Base-by-base conservation (phyloP, 352 stramenopile species). In the Pythium chondricola region DNA sequence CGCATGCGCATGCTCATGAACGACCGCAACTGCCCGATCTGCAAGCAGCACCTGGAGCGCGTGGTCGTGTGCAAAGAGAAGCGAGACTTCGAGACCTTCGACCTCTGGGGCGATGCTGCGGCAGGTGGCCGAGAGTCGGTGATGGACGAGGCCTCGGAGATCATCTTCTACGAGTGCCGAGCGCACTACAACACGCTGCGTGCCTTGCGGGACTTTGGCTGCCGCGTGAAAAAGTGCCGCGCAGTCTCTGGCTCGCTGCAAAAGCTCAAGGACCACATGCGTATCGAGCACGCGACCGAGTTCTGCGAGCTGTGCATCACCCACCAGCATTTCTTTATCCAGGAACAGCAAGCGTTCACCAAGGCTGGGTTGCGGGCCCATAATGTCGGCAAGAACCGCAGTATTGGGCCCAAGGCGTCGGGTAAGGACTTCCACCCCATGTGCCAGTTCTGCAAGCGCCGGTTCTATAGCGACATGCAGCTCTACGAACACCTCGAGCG, bases 381-480 rank as follows among this genome's bases (percentile, higher is more conserved):
- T 59, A 77, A 81, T 43, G 65, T 83, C 21, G 77, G 77, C 17
- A 56, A 60, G 29, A 79, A 69, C 43, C 61, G 60, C 47, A 61
- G 56, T 6, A 56, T 58, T 0, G 73, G 69, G 3, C 54, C 62
- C 0, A 84, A 83, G 40, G 64, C 80, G 2, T 74, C 64, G 1
- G 71, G 74, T 33, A 88, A 88, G 37, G 77, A 89, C 41, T 87
- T 85, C 46, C 85, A 96, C 46, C 85, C 85, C 6, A 83, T 89
- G 61, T 96, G 85, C 45, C 79, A 95, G 52, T 96, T 96, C 47
- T 96, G 85, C 67, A 77, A 82, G 43, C 75, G 74, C 21, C 79
- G 83, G 2, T 95, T 87, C 49, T 96, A 96, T 43, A 72, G 82
- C 53, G 80, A 85, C 43, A 81, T 83, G 37, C 71, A 93, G 39